Base-by-base conservation (phyloP, 2,329 filamentous ascomycete genomes). In the Xylaria sp. region DNA sequence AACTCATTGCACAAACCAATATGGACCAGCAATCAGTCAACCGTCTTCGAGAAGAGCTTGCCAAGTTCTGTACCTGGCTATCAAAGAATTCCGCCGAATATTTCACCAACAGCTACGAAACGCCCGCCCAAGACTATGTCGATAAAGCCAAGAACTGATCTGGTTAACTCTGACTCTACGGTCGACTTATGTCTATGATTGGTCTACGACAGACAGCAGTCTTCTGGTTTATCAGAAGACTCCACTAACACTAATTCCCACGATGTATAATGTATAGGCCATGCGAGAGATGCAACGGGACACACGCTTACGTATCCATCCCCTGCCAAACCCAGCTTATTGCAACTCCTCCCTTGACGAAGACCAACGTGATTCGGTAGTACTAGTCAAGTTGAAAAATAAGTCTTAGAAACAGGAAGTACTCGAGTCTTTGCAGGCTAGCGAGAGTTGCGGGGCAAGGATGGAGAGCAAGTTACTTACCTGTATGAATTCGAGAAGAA, bases 1-100 rank as follows among this genome's bases (percentile, higher is more conserved):
- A 99, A 78, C 89, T 98, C 50, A 90, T 98, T 71, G 94, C 94
- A 3, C 96, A 99, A 80, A 99, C 96, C 62, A 98, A 98, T 82
- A 97, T 99, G 94, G 96, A 98, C 77, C 87, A 91, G 63, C 94
- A 97, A 79, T 94, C 94, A 2, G 93, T 97, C 51, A 92, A 91
- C 71, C 92, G 94, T 56, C 88, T 98, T 31, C 91, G 94, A 13
- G 94, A 98, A 76, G 96, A 99, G 80, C 87, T 99, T 18, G 87
- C 89, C 74, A 95, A 94, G 81, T 91, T 99, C 81, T 93, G 91
- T 12, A 86, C 89, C 63, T 99, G 94, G 94, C 85, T 99, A 65
- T 88, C 91, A 68, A 92, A 91, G 74, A 90, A 95, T 76, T 89
- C 91, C 15, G 86, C 89, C 66, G 88, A 88, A 28, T 97, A 96